Base-by-base conservation (phyloP, 2,329 filamentous ascomycete species). In the Botryotinia globosa region DNA sequence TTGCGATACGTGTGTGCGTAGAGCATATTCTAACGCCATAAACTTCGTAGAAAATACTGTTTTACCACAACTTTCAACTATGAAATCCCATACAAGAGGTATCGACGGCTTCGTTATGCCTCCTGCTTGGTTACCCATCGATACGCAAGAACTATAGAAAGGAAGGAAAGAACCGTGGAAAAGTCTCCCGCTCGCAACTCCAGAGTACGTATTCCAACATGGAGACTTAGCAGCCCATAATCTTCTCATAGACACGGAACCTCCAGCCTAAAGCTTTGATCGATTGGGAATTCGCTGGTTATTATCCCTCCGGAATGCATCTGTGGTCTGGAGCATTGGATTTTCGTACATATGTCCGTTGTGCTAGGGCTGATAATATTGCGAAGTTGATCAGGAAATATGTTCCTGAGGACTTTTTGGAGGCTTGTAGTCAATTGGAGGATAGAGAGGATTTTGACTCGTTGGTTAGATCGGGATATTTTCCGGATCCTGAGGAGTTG, bases 201-300 rank as follows among this genome's bases (percentile, higher is more conserved):
- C 20, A 20, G 20, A 34, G 2, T 37, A 59, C 5, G 2, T 16
- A 2, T 59, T 59, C 20, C 32, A 59, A 9, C 32, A 59, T 37
- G 56, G 56, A 34, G 56, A 59, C 6, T 14, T 59, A 59, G 56
- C 56, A 25, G 56, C 29, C 10, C 32, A 59, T 34, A 59, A 59
- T 37, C 1, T 59, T 20, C 56, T 59, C 2, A 59, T 59, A 34
- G 56, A 59, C 2, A 34, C 20, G 20, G 29, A 59, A 12, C 25
- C 32, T 37, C 10, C 18, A 59, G 8, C 18, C 32, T 2, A 59
- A 37, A 6, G 20, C 56, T 7, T 25, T 59, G 20, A 59, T 59
- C 2, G 56, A 67, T 67, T 67, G 29, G 44, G 64, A 67, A 39
- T 51, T n/a, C 25, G 64, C 64, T 6, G 64, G 64, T 4, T 67